Evolutionary conservation across 2,329 filamentous ascomycete genomes (phyloP), one percentile per base, ranked within the genome.

Genomic region (Bertia moriformis): DNA sequence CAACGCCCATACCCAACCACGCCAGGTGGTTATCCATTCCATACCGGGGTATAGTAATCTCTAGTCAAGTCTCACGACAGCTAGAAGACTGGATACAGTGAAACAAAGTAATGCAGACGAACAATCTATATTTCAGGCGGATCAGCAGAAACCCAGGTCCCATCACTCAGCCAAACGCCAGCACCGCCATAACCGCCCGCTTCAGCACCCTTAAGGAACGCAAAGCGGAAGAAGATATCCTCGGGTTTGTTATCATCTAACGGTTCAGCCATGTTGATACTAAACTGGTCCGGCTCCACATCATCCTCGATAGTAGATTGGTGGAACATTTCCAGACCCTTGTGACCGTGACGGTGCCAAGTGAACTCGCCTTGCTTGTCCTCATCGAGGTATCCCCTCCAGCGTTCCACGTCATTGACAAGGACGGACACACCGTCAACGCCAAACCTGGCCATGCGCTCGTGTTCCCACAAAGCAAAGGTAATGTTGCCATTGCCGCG

Each of bases 331-430:
- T 61, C 59, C n/a, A 62, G 42, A 0, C 59, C 59, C 13, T 47
- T 50, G 41, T 57, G 57, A 2, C 59, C 59, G 41, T 56, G 57
- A 15, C 59, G 58, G 39, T 59, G 57, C 67, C 67, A 72, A 0
- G 63, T 68, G 44, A 69, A 72, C 40, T 65, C 58, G 22, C 62
- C 65, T 3, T 48, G 51, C 27, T 54, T 50, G 24, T 61, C 53
- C 40, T 67, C 64, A 41, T 75, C 70, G 15, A 63, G 51, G 48
- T 73, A 78, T 2, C 66, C 68, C 4, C 68, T 58, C 54, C 69
- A 77, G 22, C 72, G 60, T 49, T 79, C 74, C 2, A 79, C 73
- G 39, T 79, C 74, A 45, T 78, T 78, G 41, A 78, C 67, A 3
- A 78, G 55, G 3, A 78, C 62, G 19, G 67, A 72, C 7, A 78